phyloP scores from a whole-genome alignment of 2,329 filamentous ascomycete species.

The Fusarium bactridioides region DNA sequence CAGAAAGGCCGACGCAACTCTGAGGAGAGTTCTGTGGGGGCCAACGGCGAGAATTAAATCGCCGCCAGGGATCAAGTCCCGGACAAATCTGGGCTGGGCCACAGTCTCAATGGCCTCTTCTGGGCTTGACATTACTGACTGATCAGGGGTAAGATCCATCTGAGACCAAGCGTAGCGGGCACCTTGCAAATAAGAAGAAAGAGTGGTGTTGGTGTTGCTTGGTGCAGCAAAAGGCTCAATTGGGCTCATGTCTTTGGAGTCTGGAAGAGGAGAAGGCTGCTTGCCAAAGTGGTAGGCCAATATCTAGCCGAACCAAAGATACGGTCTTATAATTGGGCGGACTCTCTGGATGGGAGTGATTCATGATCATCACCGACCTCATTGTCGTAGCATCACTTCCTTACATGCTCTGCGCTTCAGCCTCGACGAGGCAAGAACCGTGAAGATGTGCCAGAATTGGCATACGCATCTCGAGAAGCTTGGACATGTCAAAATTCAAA shows the following conservation, averaged over 20 bases:
- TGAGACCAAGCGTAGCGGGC: conserved; percentile 7
- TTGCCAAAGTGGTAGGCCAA: neutral
- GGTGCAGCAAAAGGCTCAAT: neutral
- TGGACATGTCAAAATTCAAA: neutral
- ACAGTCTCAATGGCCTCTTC: neutral
- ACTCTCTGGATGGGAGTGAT: neutral
- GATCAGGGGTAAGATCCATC: neutral
- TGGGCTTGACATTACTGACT: neutral
- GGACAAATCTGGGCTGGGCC: neutral
- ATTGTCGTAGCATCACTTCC: neutral
- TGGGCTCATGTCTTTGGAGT: neutral
- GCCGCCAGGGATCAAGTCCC: conserved; percentile 10
- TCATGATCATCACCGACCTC: neutral
- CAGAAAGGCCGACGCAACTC: conserved; percentile 32
- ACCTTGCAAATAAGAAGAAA: neutral
- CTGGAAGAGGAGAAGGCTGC: neutral
- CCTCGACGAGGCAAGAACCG: neutral
- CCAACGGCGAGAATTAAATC: conserved; percentile 32
- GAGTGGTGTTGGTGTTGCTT: neutral
- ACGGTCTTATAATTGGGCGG: neutral
- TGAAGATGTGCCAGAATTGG: neutral
- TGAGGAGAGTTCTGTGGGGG: neutral
- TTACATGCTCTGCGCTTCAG: neutral
- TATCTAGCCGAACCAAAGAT: neutral
- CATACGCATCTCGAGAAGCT: neutral